Percentiles rank a stretch among this genome's conserved stretches.
phyloP scores from a whole-genome alignment of 176 grass and related monocot genomes.

The Phragmites australis region DNA sequence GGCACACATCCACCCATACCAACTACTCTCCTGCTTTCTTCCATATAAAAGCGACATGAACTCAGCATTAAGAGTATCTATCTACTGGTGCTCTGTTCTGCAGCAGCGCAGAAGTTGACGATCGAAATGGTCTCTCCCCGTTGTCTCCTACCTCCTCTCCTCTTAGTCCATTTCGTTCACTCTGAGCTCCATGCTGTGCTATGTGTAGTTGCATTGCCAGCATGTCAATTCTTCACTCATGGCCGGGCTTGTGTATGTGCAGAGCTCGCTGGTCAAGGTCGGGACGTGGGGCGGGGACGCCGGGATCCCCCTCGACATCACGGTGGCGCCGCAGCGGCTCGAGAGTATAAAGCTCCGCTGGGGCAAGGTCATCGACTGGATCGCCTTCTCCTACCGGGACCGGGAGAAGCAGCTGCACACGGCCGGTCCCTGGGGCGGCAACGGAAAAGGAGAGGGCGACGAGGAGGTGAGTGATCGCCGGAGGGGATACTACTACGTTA shows the following conservation, averaged over 20 bases:
- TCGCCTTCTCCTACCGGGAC: constrained; percentile 31
- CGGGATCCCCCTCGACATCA: constrained; percentile 23
- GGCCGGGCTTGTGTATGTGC: background rate
- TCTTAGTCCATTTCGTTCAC: too few relatives aligned
- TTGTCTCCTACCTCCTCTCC: too few relatives aligned
- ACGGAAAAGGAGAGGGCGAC: background rate
- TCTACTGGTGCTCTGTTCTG: too few relatives aligned
- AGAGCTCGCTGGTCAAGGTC: constrained; percentile 34
- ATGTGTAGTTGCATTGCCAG: too few relatives aligned
- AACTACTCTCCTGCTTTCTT: too few relatives aligned
- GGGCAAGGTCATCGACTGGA: constrained; percentile 32
- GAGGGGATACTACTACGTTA: too few relatives aligned
- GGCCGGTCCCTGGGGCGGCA: constrained; percentile 27
- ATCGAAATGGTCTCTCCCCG: too few relatives aligned
- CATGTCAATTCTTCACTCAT: background rate
- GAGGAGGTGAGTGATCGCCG: background rate
- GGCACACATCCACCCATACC: too few relatives aligned
- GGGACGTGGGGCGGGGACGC: constrained; percentile 36
- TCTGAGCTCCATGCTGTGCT: too few relatives aligned
- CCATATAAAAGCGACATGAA: too few relatives aligned
- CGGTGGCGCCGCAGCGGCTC: constrained; percentile 38
- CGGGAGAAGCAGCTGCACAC: background rate
- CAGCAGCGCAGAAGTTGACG: too few relatives aligned
- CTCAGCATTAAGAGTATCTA: too few relatives aligned
- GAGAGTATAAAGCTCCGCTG: constrained; percentile 20